Evolutionary conservation across 139 green algal genomes (phyloP).

Genomic region (Picochlorum sp.): DNA sequence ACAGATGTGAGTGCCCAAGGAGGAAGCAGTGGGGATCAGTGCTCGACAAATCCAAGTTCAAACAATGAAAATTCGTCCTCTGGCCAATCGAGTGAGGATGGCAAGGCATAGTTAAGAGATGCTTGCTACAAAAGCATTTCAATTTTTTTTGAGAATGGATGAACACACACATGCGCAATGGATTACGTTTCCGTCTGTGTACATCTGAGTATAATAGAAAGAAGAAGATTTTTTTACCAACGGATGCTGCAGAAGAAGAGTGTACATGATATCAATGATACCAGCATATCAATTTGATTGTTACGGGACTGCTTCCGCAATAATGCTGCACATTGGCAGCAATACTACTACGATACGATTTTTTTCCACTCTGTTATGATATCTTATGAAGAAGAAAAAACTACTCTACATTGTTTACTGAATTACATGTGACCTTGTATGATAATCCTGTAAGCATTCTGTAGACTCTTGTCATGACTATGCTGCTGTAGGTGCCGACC

Average conservation of each 20-base stretch:
- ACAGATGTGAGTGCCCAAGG: background rate
- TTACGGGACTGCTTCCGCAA: background rate
- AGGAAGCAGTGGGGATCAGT: background rate
- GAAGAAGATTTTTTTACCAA: background rate
- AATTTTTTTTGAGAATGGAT: too few relatives aligned
- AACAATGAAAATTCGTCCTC: slow-evolving; percentile 3
- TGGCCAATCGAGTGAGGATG: background rate
- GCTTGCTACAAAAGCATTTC: background rate
- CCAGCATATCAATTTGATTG: background rate
- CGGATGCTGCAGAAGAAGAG: background rate
- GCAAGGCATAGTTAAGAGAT: background rate
- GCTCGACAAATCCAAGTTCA: background rate
- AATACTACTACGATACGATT: too few relatives aligned
- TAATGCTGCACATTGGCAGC: background rate
- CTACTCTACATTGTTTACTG: too few relatives aligned
- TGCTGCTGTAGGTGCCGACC: background rate
- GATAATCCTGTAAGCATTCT: background rate
- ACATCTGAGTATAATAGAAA: background rate
- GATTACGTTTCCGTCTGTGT: background rate
- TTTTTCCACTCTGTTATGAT: too few relatives aligned
- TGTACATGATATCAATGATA: too few relatives aligned
- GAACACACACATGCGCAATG: background rate
- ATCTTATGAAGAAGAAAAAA: too few relatives aligned
- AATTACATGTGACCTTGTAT: background rate
- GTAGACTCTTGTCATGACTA: background rate